phyloP scores from a whole-genome alignment of 2,329 filamentous ascomycete species.

The Colletotrichum abscissum region DNA sequence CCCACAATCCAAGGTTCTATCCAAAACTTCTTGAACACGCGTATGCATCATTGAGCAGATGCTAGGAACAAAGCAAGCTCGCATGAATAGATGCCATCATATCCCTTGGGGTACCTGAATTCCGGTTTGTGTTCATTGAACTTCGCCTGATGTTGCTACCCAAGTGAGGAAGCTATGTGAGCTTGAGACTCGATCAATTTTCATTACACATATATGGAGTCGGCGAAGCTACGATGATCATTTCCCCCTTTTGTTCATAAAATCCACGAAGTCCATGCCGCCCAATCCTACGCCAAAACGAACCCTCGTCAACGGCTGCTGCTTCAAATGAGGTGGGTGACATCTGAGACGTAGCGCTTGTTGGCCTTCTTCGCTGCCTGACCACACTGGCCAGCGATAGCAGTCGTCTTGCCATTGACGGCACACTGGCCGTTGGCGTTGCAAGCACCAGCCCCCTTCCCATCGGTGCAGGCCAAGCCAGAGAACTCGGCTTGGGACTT shows the following conservation, averaged over 20 bases:
- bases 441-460: slow-evolving; percentile 30
- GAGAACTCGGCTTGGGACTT: slow-evolving; percentile 21
- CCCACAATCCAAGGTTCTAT: too few species aligned
- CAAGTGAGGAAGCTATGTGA: background rate
- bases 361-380: slow-evolving; percentile 13
- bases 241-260: background rate
- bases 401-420: slow-evolving; percentile 29
- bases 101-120: too few species aligned
- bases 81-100: too few species aligned
- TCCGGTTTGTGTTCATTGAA: too few species aligned
- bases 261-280: background rate
- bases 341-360: slow-evolving; percentile 2
- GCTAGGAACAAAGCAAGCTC: too few species aligned
- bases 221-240: background rate
- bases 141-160: background rate
- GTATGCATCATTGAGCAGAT: too few species aligned
- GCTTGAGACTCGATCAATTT: background rate
- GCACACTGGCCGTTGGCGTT: slow-evolving; percentile 20
- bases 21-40: too few species aligned
- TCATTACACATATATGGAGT: background rate
- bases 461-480: slow-evolving; percentile 27
- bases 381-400: slow-evolving; percentile 30
- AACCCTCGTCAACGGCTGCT: background rate
- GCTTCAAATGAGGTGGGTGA: background rate
- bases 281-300: background rate